Conservation (phyloP, 306 rosid species). For the Oemleria cerasiformis region DNA sequence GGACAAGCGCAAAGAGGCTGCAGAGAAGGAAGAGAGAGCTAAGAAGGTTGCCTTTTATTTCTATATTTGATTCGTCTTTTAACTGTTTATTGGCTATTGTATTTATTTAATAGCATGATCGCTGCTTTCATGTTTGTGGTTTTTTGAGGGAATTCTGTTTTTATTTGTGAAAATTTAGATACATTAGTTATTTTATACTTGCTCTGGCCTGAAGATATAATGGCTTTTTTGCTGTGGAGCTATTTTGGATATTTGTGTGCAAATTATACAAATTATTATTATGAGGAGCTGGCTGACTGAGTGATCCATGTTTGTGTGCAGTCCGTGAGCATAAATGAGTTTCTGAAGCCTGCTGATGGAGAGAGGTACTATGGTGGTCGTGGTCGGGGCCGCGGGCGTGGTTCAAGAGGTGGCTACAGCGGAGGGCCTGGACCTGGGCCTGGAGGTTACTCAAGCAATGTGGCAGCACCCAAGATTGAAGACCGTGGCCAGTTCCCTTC, state of each 20-base stretch:
- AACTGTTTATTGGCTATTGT: not conserved
- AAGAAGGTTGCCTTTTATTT: constrained; percentile 57
- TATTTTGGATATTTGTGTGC: not conserved
- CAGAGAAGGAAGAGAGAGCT: constrained; percentile 84
- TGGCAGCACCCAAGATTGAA: constrained; percentile 71
- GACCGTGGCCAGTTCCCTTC: constrained; percentile 89
- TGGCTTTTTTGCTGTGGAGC: too few relatives aligned
- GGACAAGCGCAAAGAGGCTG: constrained; percentile 79
- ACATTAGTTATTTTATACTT: not conserved
- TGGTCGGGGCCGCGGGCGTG: constrained; percentile 85
- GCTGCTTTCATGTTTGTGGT: not conserved
- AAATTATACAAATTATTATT: not conserved
- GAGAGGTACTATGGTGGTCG: constrained; percentile 73
- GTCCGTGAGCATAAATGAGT: constrained; percentile 85
- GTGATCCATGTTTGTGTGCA: constrained; percentile 25
- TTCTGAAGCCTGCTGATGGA: constrained; percentile 92
- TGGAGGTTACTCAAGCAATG: constrained; percentile 27
- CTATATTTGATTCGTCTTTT: not conserved
- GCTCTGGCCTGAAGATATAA: too few relatives aligned
- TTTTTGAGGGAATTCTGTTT: not conserved
- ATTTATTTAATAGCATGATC: not conserved
- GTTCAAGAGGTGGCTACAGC: constrained; percentile 57
- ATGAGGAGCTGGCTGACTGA: not conserved
- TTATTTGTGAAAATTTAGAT: not conserved
- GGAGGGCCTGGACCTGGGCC: constrained; percentile 33